Evolutionary conservation across 129 eudicot genomes (phyloP).

Genomic region (Lonicera japonica): DNA sequence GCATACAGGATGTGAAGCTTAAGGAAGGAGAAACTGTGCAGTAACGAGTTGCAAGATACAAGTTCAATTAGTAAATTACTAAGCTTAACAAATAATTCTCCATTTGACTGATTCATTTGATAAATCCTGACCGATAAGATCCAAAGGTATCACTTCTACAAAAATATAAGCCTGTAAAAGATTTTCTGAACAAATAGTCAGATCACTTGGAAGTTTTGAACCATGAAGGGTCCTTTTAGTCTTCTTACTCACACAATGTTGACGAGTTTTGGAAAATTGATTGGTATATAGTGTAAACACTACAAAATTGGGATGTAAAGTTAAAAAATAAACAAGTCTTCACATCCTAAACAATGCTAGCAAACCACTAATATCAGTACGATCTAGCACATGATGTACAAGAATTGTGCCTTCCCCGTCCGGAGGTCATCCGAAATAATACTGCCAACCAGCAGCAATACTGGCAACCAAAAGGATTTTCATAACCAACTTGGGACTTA

Average conservation of each 20-base stretch:
- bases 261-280: not conserved
- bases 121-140: no score
- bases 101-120: no score
- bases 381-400: slow-evolving; percentile 27
- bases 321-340: not conserved
- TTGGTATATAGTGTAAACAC: not conserved
- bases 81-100: no score
- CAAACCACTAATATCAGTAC: slow-evolving; percentile 11
- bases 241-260: not conserved
- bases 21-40: not conserved
- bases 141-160: no score
- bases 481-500: slow-evolving; percentile 43
- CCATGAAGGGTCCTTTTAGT: not conserved
- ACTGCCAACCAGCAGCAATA: slow-evolving; percentile 71
- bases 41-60: not conserved
- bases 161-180: not conserved
- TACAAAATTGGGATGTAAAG: slow-evolving; percentile 15
- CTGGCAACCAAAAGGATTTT: slow-evolving; percentile 52
- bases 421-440: slow-evolving; percentile 43
- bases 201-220: not conserved
- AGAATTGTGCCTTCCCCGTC: slow-evolving; percentile 4
- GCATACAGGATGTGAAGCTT: not conserved
- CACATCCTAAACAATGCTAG: slow-evolving; percentile 2
- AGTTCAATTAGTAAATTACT: no score
- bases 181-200: not conserved